Percentiles rank a stretch among this genome's conserved stretches.
Evolutionary conservation across 108 stramenopile genomes (phyloP).

Genomic region (Epithemia pelagica): DNA sequence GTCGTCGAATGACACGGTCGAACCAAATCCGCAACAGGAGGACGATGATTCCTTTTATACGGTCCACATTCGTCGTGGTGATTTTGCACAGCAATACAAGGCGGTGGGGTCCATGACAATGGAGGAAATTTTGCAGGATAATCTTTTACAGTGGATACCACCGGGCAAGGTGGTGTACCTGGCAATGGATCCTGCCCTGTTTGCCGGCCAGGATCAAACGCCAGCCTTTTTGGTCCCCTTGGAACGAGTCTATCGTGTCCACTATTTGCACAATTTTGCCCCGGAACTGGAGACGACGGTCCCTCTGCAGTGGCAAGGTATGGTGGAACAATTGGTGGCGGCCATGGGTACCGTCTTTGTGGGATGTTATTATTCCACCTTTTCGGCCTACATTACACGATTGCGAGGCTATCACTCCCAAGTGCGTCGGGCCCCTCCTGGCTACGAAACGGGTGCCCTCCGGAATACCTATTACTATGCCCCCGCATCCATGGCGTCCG

Average conservation of each 20-base stretch:
- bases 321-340: constrained; percentile 66
- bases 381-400: constrained; percentile 67
- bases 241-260: constrained; percentile 30
- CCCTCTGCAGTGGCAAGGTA: constrained; percentile 46
- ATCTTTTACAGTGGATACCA: not conserved
- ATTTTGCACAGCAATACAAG: constrained; percentile 42
- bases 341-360: constrained; percentile 53
- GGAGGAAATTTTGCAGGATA: constrained; percentile 16
- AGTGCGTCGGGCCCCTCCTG: constrained; percentile 15
- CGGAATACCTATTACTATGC: constrained; percentile 50
- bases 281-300: constrained; percentile 30
- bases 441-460: constrained; percentile 31
- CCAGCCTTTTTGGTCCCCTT: constrained; percentile 61
- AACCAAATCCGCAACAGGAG: not conserved
- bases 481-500: constrained; percentile 3
- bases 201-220: constrained; percentile 48
- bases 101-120: constrained; percentile 14
- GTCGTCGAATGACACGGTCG: constrained; percentile 36
- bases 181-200: constrained; percentile 60
- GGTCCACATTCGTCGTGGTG: constrained; percentile 87
- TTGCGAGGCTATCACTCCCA: constrained; percentile 50
- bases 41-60: constrained; percentile 63
- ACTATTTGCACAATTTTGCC: constrained; percentile 58
- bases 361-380: constrained; percentile 63
- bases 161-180: constrained; percentile 32